Base-by-base conservation (phyloP, 2,329 filamentous ascomycete genomes). In the Fonsecaea monophora region DNA sequence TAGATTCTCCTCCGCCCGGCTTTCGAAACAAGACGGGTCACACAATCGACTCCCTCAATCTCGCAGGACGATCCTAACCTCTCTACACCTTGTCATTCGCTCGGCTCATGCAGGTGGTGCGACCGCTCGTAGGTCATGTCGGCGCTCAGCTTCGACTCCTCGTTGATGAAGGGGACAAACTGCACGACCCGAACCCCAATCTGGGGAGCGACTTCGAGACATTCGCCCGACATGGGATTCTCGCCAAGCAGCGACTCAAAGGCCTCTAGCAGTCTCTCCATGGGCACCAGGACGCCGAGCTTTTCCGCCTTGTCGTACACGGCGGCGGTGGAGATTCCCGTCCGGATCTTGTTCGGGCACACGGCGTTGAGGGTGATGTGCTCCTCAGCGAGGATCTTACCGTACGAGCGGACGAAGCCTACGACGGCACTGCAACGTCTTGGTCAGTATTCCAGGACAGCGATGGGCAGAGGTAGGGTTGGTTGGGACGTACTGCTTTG, bases 301-400 rank as follows among this genome's bases (percentile, higher is more conserved):
- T 79, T 77, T 37, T 79, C 60, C 12, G 65, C 66, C 21, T 80
- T 75, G 64, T 80, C 81, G 68, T 81, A 81, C 0, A 55, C 61
- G 8, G 68, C 62, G 0, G 74, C 74, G 45, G 81, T 80, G 34
- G 69, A 73, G 50, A 62, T 62, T 4, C 50, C 50, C 3, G 80
- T 81, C 13, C 75, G 72, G 5, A 80, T 76, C 10, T 80, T 76
- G 62, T 78, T 77, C 3, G 80, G 80, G 66, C 77, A 78, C 21
- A 82, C 74, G 7, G 80, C 79, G 66, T 81, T 82, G 7, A 82
- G 65, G 0, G 77, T 78, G 18, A 82, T 81, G 3, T 72, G 69
- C 64, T 80, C 78, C 15, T 74, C 70, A 4, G 75, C 74, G 35
- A 82, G 73, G 53, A 78, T 73, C 59, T 78, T 78, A 35, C 80